Evolutionary conservation across 202 grass and related monocot species (phyloP), one percentile per base, ranked within the genome.

Genomic region (Zoysia matrella): DNA sequence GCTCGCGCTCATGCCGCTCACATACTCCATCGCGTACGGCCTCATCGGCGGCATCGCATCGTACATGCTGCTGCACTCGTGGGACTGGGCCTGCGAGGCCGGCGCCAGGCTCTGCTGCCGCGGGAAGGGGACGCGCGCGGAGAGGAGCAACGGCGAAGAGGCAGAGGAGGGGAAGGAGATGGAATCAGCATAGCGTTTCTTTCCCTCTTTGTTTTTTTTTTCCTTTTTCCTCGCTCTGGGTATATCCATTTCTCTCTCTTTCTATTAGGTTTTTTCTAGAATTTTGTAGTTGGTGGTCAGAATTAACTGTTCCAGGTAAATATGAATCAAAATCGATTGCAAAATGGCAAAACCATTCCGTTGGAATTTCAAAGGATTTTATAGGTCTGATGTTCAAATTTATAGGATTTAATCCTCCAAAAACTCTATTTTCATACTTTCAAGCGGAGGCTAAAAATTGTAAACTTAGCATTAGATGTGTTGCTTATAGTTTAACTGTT

Each of bases 1-100:
- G 58, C 86, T 94, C 0, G 82, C 91, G 30, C 67, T 94, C 60
- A 98, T 98, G 92, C 95, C 95, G 18, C 84, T 98, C 74, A 98
- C 95, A n/a, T 94, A 98, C 80, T 98, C 95, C 72, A 98, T 98
- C 54, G 95, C 92, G 45, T 98, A 98, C 82, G 95, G 95, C 8
- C 91, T 98, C 56, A 88, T 98, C 83, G 95, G 79, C 57, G 95
- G 95, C 36, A 98, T 98, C 60, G 84, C 57, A 2, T 86, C 90
- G 52, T 98, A 91, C 88, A 47, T 98, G 48, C 72, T 91, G 47
- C 79, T 98, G 42, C 73, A 94, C 79, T 86, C 86, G 1, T 92
- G 86, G 79, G 95, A 98, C 73, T 93, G 92, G 90, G 84, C 79
- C 3, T 60, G 49, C 50, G 3, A 66, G 1, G 91, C 54, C 3